Conservation (phyloP, 306 rosid genomes). For the Gynostemma pentaphyllum region DNA sequence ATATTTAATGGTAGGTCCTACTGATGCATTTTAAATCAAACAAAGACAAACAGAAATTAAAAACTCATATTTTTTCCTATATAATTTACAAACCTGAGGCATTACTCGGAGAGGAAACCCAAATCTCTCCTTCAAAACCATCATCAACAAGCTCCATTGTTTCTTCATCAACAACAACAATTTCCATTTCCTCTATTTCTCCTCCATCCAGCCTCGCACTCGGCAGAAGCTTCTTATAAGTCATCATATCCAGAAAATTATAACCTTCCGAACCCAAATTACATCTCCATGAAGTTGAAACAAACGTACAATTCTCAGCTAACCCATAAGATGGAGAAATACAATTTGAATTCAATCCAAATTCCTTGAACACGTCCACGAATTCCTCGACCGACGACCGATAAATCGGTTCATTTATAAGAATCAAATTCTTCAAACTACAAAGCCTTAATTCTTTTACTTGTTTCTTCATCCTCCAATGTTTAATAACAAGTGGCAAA, state of each 20-base stretch:
- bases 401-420: slow-evolving; percentile 68
- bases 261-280: background rate
- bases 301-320: slow-evolving; percentile 84
- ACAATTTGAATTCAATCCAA: slow-evolving; percentile 38
- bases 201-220: slow-evolving; percentile 34
- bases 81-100: slow-evolving; percentile 21
- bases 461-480: slow-evolving; percentile 31
- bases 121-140: slow-evolving; percentile 72
- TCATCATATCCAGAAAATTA: slow-evolving; percentile 32
- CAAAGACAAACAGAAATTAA: no score
- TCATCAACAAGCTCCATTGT: slow-evolving; percentile 52
- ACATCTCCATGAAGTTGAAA: slow-evolving; percentile 62
- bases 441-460: slow-evolving; percentile 20
- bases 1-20: no score
- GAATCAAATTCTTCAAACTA: slow-evolving; percentile 39
- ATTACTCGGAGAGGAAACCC: slow-evolving; percentile 79
- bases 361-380: slow-evolving; percentile 26
- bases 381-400: slow-evolving; percentile 40
- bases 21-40: no score
- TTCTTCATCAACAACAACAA: slow-evolving; percentile 49
- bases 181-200: slow-evolving; percentile 40
- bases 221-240: slow-evolving; percentile 50
- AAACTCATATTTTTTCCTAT: background rate
- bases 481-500: slow-evolving; percentile 51
- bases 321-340: slow-evolving; percentile 71